A percentile compares a stretch with the other conserved stretches of the same genome.
phyloP scores from a whole-genome alignment of 352 stramenopile species.

The Globisporangium polare region DNA sequence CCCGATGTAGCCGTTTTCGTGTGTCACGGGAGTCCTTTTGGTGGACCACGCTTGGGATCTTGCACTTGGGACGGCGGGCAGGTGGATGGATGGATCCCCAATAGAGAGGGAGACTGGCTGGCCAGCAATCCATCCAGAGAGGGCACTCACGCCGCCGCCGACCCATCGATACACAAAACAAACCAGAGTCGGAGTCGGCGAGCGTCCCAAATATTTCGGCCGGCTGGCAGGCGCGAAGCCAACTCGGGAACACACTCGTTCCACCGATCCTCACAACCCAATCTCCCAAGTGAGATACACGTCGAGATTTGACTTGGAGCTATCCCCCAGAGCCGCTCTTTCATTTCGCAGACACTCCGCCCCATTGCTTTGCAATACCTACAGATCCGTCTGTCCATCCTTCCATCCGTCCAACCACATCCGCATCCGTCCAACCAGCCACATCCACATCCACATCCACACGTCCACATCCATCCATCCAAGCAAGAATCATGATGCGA shows the following conservation, averaged over 20 bases:
- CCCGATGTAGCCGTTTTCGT: slow-evolving; percentile 9
- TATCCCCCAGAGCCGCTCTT: neutral
- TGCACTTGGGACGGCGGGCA: neutral
- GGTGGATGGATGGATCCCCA: slow-evolving; percentile 2
- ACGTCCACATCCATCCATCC: neutral
- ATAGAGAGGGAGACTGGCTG: neutral
- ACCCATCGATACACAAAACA: slow-evolving; percentile 3
- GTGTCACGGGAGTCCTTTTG: slow-evolving; percentile 6
- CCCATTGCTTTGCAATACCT: slow-evolving; percentile 5
- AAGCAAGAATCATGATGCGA: slow-evolving; percentile 14
- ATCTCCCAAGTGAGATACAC: slow-evolving; percentile 24
- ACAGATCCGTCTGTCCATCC: neutral
- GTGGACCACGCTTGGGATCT: slow-evolving; percentile 11
- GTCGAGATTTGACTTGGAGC: slow-evolving; percentile 12
- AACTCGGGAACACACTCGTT: no score
- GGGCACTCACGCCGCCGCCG: slow-evolving; percentile 6
- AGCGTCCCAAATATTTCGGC: neutral
- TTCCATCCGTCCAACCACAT: neutral
- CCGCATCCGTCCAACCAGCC: neutral
- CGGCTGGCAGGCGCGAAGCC: neutral
- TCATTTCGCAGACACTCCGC: slow-evolving; percentile 10
- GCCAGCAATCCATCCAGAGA: slow-evolving; percentile 7
- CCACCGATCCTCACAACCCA: slow-evolving; percentile 14
- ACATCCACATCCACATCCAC: neutral
- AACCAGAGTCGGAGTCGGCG: neutral